Percentiles rank a stretch among this genome's conserved stretches.
phyloP scores from a whole-genome alignment of 1,284 basidiomycete genomes.

The Ceratobasidium sp. region DNA sequence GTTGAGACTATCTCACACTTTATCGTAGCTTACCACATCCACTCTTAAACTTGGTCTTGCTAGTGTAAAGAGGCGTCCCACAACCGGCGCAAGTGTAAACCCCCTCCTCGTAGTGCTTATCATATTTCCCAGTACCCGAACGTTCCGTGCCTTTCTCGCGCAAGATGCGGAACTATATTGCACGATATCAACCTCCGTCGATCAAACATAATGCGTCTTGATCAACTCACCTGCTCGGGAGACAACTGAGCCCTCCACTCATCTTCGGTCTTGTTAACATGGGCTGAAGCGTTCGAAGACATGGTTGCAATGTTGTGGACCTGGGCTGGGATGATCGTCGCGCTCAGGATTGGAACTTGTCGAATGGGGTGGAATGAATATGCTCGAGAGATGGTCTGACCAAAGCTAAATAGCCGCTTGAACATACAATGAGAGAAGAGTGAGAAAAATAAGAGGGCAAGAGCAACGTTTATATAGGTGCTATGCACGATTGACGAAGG shows the following conservation, averaged over 20 bases:
- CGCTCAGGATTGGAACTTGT: slow-evolving; percentile 14
- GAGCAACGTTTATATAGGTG: slow-evolving; percentile 2
- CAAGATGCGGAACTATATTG: slow-evolving; percentile 81
- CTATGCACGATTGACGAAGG: background rate
- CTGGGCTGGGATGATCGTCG: slow-evolving; percentile 24
- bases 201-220: background rate
- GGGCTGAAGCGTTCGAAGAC: background rate
- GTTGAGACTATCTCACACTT: background rate
- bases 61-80: slow-evolving; percentile 78
- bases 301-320: slow-evolving; percentile 20
- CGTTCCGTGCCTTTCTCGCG: slow-evolving; percentile 90
- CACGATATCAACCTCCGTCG: background rate
- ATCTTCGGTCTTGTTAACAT: slow-evolving; percentile 47
- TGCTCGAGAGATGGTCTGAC: slow-evolving; percentile 33
- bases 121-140: slow-evolving; percentile 82
- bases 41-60: slow-evolving; percentile 90
- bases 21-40: slow-evolving; percentile 71
- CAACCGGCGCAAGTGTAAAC: slow-evolving; percentile 83
- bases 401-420: slow-evolving; percentile 23
- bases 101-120: slow-evolving; percentile 73
- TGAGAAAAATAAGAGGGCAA: background rate
- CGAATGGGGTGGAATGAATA: slow-evolving; percentile 39
- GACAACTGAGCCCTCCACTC: slow-evolving; percentile 64
- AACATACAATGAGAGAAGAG: slow-evolving; percentile 31
- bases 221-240: slow-evolving; percentile 81